These are phyloP conservation scores for Colletotrichum scovillei DNA, from an alignment of 2,329 filamentous ascomycete species.

Conservation along the genomic window DNA sequence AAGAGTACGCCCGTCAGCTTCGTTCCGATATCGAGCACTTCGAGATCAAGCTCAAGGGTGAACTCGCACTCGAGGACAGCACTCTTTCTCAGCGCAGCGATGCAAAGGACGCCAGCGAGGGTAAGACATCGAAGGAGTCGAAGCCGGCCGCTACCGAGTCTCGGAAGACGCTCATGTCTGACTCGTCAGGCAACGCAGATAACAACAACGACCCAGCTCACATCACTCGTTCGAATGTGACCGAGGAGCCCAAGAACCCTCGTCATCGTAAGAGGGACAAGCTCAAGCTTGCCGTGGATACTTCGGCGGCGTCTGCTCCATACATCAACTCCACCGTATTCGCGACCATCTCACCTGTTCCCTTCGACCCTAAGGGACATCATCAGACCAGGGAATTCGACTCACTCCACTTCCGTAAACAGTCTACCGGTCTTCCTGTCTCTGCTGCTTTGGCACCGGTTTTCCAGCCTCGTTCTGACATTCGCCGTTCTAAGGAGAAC, in stretches of 20 bases:
- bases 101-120: constrained; percentile 44
- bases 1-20: constrained; percentile 54
- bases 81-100: constrained; percentile 43
- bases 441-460: constrained; percentile 61
- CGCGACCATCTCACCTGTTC: not conserved
- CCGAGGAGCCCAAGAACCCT: not conserved
- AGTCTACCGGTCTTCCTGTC: constrained; percentile 52
- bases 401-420: constrained; percentile 37
- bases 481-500: constrained; percentile 27
- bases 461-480: constrained; percentile 55
- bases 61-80: constrained; percentile 57
- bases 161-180: constrained; percentile 8
- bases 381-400: not conserved
- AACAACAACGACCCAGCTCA: not conserved
- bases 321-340: constrained; percentile 10
- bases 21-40: constrained; percentile 62
- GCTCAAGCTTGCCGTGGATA: constrained; percentile 25
- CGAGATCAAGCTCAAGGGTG: constrained; percentile 56
- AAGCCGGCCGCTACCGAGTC: constrained; percentile 24
- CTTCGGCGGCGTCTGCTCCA: constrained; percentile 17
- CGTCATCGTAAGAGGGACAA: constrained; percentile 19
- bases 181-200: not conserved
- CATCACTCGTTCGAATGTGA: not conserved
- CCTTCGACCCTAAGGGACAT: not conserved
- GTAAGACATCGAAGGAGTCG: constrained; percentile 26